phyloP scores from a whole-genome alignment of 2,329 filamentous ascomycete species.

The Didymella segeticola region DNA sequence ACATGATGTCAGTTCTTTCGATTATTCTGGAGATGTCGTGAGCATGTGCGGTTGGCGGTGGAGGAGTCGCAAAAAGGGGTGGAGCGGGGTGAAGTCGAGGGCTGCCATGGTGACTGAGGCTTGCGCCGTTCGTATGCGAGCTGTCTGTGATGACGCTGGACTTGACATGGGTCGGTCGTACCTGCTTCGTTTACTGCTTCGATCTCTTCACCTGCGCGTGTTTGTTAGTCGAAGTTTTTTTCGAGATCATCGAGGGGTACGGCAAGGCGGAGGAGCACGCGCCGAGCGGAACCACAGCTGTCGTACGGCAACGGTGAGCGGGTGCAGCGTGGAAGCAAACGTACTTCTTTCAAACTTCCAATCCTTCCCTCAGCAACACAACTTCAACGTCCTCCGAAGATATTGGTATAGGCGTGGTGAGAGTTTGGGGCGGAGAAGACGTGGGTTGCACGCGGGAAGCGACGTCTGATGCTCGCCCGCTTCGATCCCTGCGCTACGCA shows the following conservation, averaged over 20 bases:
- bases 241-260: constrained; percentile 37
- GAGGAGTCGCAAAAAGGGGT: constrained; percentile 24
- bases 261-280: constrained; percentile 30
- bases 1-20: constrained; percentile 53
- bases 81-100: constrained; percentile 24
- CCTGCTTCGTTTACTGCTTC: constrained; percentile 39
- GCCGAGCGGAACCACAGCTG: constrained; percentile 23
- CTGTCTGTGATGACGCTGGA: constrained; percentile 4
- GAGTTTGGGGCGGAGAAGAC: constrained; percentile 29
- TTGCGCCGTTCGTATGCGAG: constrained; percentile 16
- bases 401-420: constrained; percentile 24
- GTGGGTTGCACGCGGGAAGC: constrained; percentile 34
- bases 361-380: constrained; percentile 51
- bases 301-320: constrained; percentile 6
- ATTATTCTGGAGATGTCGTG: constrained; percentile 31
- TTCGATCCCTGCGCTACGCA: constrained; percentile 34
- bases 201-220: constrained; percentile 43
- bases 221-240: constrained; percentile 42
- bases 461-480: constrained; percentile 25
- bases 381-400: constrained; percentile 48
- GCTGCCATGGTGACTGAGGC: constrained; percentile 29
- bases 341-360: constrained; percentile 46
- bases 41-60: constrained; percentile 24
- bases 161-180: constrained; percentile 25
- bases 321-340: constrained; percentile 23